Percentiles rank a stretch among this genome's conserved stretches.
phyloP scores from a whole-genome alignment of 768 basidiomycete genomes.

The Gyrodon lividus region DNA sequence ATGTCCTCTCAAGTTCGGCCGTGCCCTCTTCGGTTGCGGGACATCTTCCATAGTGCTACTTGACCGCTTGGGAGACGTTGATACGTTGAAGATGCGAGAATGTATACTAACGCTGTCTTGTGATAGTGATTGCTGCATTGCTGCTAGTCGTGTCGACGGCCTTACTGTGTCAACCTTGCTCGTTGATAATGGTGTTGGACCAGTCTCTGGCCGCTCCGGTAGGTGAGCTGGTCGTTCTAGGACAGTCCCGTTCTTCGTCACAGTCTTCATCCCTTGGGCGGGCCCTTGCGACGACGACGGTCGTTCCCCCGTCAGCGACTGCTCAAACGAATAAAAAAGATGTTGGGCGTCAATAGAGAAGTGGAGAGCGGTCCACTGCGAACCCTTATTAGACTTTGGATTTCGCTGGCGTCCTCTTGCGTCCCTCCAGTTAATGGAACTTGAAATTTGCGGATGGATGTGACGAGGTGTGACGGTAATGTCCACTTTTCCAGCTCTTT shows the following conservation, averaged over 20 bases:
- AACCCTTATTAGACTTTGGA: constrained; percentile 54
- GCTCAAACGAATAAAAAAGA: constrained; percentile 42
- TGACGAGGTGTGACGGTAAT: constrained; percentile 39
- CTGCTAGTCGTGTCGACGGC: constrained; percentile 9
- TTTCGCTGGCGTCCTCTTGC: constrained; percentile 27
- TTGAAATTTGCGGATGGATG: constrained; percentile 35
- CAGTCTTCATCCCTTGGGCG: constrained; percentile 8
- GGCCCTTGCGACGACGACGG: constrained; percentile 17
- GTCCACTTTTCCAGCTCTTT: constrained; percentile 43
- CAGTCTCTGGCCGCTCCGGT: constrained; percentile 21
- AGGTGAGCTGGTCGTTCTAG: constrained; percentile 27
- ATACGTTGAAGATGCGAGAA: constrained; percentile 2
- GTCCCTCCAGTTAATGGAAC: constrained; percentile 21
- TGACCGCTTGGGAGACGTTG: constrained; percentile 26
- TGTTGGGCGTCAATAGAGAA: constrained; percentile 39
- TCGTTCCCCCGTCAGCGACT: constrained; percentile 36
- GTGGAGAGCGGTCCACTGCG: constrained; percentile 45
- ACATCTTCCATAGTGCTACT: constrained; percentile 30
- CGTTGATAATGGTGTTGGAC: constrained; percentile 10
- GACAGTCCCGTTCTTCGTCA: constrained; percentile 13
- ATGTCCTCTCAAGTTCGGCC: constrained; percentile 26
- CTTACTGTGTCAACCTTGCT: constrained; percentile 14
- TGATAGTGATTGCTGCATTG: constrained; percentile 8
- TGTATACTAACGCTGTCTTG: constrained; percentile 14
- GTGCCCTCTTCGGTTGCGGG: constrained; percentile 37